These are phyloP conservation scores for Berkeleyomyces rouxiae DNA, from an alignment of 2,329 filamentous ascomycete genomes.

Conservation along the genomic window DNA sequence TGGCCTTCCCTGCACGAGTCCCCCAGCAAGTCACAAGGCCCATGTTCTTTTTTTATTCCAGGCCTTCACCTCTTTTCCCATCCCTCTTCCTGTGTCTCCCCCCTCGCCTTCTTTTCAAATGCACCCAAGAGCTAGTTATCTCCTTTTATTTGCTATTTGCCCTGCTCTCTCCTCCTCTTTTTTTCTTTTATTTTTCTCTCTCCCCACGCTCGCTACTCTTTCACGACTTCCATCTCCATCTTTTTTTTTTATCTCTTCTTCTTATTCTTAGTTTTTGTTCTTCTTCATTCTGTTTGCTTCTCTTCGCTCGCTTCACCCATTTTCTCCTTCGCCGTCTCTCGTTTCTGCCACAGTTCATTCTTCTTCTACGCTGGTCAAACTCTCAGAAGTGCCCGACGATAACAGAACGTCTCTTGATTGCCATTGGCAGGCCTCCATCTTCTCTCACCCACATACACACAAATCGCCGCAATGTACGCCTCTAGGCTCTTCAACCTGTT, in stretches of 20 bases:
- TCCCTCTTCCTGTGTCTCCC: too few relatives aligned
- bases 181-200: background rate
- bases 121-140: background rate
- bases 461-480: constrained; percentile 30
- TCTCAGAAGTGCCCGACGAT: too few relatives aligned
- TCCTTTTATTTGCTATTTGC: background rate
- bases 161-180: background rate
- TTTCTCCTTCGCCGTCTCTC: background rate
- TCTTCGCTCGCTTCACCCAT: background rate
- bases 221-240: background rate
- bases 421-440: background rate
- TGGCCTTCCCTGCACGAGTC: too few relatives aligned
- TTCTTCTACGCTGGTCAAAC: background rate
- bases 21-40: too few relatives aligned
- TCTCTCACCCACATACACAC: background rate
- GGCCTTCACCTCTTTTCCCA: too few relatives aligned
- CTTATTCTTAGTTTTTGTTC: background rate
- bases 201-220: background rate
- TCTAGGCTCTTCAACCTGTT: constrained; percentile 30
- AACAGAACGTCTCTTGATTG: background rate
- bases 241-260: background rate
- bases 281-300: background rate
- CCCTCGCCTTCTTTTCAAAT: too few relatives aligned
- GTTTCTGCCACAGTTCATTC: background rate
- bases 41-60: too few relatives aligned